Evolutionary conservation across 2,329 filamentous ascomycete genomes (phyloP), one percentile per base, ranked within the genome.

Genomic region (Aotearoamyces nothofagi): DNA sequence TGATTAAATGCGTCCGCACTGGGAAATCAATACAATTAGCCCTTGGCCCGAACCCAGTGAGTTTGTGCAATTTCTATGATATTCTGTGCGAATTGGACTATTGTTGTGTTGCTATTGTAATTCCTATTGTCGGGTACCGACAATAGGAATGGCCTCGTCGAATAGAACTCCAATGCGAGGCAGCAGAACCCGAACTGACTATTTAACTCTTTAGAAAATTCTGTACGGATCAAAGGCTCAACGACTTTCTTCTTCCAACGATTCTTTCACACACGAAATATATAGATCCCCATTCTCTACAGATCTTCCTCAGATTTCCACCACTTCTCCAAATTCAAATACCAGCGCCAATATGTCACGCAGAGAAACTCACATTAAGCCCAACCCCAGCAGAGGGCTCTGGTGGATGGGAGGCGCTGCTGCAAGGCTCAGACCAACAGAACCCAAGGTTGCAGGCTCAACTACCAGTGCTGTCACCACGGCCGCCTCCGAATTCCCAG

Each of bases 1-100:
- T 77, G 62, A 72, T 77, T 39, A 59, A 58, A 47, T 68, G 63
- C 42, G 60, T 67, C 22, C 63, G 64, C 42, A 58, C 61, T 53
- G 68, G 67, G 28, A 58, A 66, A 31, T 55, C 61, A 25, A 58
- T 76, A 30, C 57, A 68, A 42, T 54, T 77, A 41, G 60, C 64
- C 4, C 50, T 77, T 36, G 71, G 71, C 22, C 57, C 55, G 42
- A 58, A 52, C 41, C 70, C 70, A 20, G 71, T 77, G 66, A 60
- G 70, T n/a, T n/a, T n/a, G 9, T 5, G 11, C 5, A 24, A 24
- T 24, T 24, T 24, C 22, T 24, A 24, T 24, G n/a, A n/a, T n/a
- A n/a, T n/a, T n/a, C n/a, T n/a, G n/a, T n/a, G n/a, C n/a, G n/a
- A n/a, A n/a, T n/a, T n/a, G n/a, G n/a, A n/a, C n/a, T n/a, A n/a